A percentile compares a stretch with the other conserved stretches of the same genome.
Evolutionary conservation across 305 asterid genomes (phyloP).

Genomic region (Solanum hybrid): DNA sequence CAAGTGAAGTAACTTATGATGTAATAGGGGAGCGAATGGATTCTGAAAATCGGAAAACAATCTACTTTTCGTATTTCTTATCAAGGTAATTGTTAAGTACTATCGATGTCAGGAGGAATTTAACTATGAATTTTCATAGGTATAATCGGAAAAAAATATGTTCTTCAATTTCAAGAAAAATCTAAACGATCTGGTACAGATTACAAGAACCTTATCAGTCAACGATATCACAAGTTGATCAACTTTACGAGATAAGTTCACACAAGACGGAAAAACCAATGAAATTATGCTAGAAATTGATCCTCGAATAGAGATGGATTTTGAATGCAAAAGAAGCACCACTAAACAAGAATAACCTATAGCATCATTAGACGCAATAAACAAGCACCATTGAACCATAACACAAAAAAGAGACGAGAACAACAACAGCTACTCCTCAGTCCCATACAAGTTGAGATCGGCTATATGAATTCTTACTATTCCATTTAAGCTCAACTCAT

Average conservation of each 20-base stretch:
- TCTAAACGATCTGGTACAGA: background rate
- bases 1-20: background rate
- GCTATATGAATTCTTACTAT: background rate
- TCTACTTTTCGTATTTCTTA: background rate
- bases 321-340: background rate
- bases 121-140: background rate
- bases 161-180: background rate
- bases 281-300: background rate
- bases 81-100: background rate
- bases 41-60: background rate
- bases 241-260: background rate
- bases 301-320: background rate
- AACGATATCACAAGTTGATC: background rate
- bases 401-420: background rate
- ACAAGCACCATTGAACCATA: background rate
- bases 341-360: background rate
- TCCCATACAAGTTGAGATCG: background rate
- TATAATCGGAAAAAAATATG: background rate
- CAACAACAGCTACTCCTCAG: background rate
- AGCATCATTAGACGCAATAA: background rate
- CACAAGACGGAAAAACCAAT: background rate
- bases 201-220: background rate
- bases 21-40: background rate
- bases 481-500: background rate
- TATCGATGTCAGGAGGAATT: background rate